Evolutionary conservation across 2,329 filamentous ascomycete species (phyloP).

Genomic region (Monosporascus sp.): DNA sequence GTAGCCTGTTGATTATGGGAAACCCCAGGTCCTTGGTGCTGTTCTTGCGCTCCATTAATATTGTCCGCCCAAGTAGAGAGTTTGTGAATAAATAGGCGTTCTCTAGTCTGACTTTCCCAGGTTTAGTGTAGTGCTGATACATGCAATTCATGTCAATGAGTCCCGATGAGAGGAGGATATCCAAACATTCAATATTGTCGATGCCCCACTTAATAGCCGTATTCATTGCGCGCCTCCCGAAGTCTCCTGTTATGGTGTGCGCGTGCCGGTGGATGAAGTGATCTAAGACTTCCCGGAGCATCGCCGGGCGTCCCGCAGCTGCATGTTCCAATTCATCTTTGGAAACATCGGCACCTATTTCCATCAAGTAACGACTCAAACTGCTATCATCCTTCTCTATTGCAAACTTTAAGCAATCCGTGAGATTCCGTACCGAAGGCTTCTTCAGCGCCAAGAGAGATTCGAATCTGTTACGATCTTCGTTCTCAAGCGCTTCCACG

Average conservation of each 20-base stretch:
- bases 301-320: not conserved
- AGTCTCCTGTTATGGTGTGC: not conserved
- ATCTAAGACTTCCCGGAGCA: not conserved
- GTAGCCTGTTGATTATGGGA: not conserved
- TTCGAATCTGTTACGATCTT: not conserved
- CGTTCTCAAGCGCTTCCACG: not conserved
- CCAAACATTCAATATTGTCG: not conserved
- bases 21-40: not conserved
- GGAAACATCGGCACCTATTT: not conserved
- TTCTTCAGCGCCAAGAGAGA: not conserved
- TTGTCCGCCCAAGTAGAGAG: too few species aligned
- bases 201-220: not conserved
- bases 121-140: too few species aligned
- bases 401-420: not conserved
- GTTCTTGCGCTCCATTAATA: not conserved
- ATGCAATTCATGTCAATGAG: not conserved
- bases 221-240: not conserved
- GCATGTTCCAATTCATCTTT: not conserved
- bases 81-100: too few species aligned
- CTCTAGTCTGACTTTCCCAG: too few species aligned
- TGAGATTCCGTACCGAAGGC: not conserved
- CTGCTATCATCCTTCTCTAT: not conserved
- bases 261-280: not conserved
- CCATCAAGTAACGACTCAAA: not conserved
- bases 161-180: not conserved